Base-by-base conservation (phyloP, 306 rosid genomes). In the Trifolium pratense region DNA sequence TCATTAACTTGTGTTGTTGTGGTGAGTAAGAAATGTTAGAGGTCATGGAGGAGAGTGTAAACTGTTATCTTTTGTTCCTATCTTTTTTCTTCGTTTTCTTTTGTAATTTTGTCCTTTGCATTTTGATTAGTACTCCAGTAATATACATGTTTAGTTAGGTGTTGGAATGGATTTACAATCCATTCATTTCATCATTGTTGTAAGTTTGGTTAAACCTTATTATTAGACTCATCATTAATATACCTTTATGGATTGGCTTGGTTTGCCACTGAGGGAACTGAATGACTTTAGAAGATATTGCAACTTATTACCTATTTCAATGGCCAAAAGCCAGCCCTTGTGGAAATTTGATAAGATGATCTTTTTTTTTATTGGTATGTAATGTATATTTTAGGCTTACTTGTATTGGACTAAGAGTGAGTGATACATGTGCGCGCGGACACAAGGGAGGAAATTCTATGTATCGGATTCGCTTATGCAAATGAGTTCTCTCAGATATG, bases 241-340 rank as follows among this genome's bases (percentile, higher is more conserved):
- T 75, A 58, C 83, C 83, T 74, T 74, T 66, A 75, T 83, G 85
- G 82, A 72, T 82, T 78, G 78, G 83, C 73, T 77, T 82, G 81
- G 70, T 81, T 71, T 83, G 53, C 79, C 81, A 25, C 63, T 70
- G 71, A 65, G 48, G 56, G 15, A 59, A 49, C 48, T 46, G 6
- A 43, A 66, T 67, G 60, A 7, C 74, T 73, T 60, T 6, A 78
- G 73, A 71, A 40, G 39, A 5, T 52, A 9, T 52, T 78, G 68
- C 68, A 53, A 15, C 51, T 37, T 31, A 72, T 46, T 39, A 18
- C 66, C 37, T 37, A 72, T 46, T 46, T 51, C 60, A 15, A 51
- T 65, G 75, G 71, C 31, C 52, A 52, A 74, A 58, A 58, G n/a
- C 1, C 14, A 58, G n/a, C 1, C 14, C 51, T 25, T 59, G 16